Base-by-base conservation (phyloP, 139 green algal species). In the Coelastrella sp. region DNA sequence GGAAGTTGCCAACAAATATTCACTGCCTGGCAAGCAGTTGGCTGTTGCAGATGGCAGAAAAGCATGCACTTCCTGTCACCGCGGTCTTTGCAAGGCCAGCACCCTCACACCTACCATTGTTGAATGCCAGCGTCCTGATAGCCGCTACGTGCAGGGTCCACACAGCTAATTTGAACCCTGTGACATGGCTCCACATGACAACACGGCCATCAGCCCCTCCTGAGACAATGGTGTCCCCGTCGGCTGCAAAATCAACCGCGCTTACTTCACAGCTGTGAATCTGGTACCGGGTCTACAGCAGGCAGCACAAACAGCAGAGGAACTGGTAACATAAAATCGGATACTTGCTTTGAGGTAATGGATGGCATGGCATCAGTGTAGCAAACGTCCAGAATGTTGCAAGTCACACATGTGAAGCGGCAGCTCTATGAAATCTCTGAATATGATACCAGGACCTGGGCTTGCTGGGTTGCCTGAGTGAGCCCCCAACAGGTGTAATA, bases 121-220 rank as follows among this genome's bases (percentile, higher is more conserved):
- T 81, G n/a, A 91, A 91, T 6, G 56, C 59, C 22, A 91, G 6
- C 12, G 49, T 74, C 19, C 78, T 58, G 6, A 91, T 78, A 6
- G 63, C 49, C 6, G 87, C 65, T 7, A 8, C 12, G 57, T 91
- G 87, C 78, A 91, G 78, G 19, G 78, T 87, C 58, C 75, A 86
- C 22, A 82, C 65, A 22, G 65, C 35, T n/a, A 91, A 78, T 27
- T 85, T 81, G 78, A 91, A 91, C 3, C 87, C 87, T 24, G 87
- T 91, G 7, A 87, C 65, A n/a, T 78, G 56, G 25, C 76, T 82
- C 87, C 87, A 91, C 63, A 91, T 35, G 17, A 91, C 49, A 12
- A 87, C 78, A 17, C 24, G 19, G 63, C 87, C 87, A 15, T 91
- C 87, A 6, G 20, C 22, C 14, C 58, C 65, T 8, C 87, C 87